Percentiles rank a stretch among this genome's conserved stretches.
These are phyloP conservation scores for Trebouxia sp. DNA, from an alignment of 139 green algal genomes.

Conservation along the genomic window DNA sequence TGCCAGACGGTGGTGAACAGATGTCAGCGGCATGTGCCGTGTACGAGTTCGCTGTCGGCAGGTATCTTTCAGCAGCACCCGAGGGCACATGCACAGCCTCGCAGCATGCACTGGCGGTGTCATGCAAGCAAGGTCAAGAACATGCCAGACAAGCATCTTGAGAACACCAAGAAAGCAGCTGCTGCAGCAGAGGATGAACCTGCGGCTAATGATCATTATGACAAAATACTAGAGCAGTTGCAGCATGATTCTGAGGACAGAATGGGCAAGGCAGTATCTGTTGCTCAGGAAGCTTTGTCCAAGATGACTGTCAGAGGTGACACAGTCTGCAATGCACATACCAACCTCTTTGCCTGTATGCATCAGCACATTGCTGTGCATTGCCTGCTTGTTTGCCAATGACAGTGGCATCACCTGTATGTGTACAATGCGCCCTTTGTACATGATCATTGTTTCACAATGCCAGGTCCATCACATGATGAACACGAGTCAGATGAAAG, in stretches of 20 bases:
- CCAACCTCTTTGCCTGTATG: too few species aligned
- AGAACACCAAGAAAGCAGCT: background rate
- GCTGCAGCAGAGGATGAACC: background rate
- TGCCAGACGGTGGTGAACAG: too few species aligned
- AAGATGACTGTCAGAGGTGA: conserved; percentile 3
- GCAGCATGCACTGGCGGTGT: background rate
- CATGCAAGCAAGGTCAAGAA: background rate
- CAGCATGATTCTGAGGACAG: background rate
- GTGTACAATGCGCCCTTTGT: too few species aligned
- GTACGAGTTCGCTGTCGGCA: too few species aligned
- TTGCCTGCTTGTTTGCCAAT: background rate
- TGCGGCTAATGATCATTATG: background rate
- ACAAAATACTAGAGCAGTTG: background rate
- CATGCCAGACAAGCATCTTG: background rate
- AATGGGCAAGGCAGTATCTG: background rate
- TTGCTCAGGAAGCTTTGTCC: background rate
- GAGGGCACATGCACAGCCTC: background rate
- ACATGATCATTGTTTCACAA: too few species aligned
- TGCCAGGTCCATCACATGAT: background rate
- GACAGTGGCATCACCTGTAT: too few species aligned
- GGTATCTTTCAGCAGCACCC: background rate
- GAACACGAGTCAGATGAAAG: conserved; percentile 10
- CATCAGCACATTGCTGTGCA: background rate
- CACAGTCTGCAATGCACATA: background rate
- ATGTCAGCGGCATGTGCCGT: too few species aligned